Percentiles rank a stretch among this genome's conserved stretches.
Evolutionary conservation across 805 yeast genomes (phyloP).

Genomic region (Komagataella populi): DNA sequence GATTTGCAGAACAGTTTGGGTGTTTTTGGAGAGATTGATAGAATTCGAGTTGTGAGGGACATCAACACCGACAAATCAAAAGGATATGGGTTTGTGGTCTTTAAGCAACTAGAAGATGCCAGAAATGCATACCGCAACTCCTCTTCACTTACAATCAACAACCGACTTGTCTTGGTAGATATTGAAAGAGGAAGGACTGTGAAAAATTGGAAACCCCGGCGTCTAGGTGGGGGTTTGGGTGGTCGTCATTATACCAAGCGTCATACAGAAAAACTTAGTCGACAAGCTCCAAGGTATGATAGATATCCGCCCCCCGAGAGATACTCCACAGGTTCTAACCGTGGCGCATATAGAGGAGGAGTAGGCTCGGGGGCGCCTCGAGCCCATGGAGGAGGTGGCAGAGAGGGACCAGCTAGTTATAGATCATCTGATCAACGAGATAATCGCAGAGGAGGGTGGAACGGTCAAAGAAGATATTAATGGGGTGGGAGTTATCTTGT

Average conservation of each 20-base stretch:
- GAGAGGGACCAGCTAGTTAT: neutral
- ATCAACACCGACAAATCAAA: constrained; percentile 34
- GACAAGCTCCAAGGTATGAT: neutral
- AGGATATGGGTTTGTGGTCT: constrained; percentile 81
- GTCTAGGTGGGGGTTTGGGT: constrained; percentile 90
- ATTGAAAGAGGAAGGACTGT: constrained; percentile 56
- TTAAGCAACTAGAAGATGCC: constrained; percentile 45
- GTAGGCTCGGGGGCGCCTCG: neutral
- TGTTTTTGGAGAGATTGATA: constrained; percentile 60
- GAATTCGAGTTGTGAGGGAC: constrained; percentile 41
- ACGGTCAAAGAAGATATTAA: neutral
- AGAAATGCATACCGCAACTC: constrained; percentile 46
- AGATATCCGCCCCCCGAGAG: neutral
- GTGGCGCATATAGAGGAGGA: neutral
- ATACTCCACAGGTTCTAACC: neutral
- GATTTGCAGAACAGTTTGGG: constrained; percentile 53
- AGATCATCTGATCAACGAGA: neutral
- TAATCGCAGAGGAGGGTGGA: neutral
- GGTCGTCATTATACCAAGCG: constrained; percentile 44
- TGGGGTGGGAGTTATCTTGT: neutral
- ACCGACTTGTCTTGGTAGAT: constrained; percentile 51
- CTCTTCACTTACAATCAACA: constrained; percentile 36
- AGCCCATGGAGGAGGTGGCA: neutral
- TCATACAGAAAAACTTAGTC: neutral
- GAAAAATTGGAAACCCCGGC: constrained; percentile 56